Evolutionary conservation across 768 basidiomycete species (phyloP).

Genomic region (Termitomyces sp.): DNA sequence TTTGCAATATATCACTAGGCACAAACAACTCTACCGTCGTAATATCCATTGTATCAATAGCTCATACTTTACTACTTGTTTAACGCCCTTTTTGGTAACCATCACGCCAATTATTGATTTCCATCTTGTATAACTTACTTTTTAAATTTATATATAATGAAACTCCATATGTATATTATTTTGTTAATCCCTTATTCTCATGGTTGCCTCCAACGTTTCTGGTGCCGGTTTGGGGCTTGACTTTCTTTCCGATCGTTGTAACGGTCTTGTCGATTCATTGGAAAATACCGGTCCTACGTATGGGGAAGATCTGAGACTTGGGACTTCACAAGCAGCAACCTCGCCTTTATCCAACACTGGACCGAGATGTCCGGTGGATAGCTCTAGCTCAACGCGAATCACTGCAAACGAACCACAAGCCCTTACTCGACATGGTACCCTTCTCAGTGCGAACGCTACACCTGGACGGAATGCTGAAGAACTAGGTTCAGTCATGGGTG

Average conservation of each 20-base stretch:
- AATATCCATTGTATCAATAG: neutral
- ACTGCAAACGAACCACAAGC: neutral
- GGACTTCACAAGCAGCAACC: neutral
- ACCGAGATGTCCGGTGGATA: neutral
- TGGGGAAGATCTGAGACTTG: too few species aligned
- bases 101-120: too few species aligned
- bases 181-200: neutral
- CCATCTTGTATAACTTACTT: too few species aligned
- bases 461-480: conserved; percentile 51
- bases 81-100: too few species aligned
- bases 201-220: neutral
- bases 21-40: neutral
- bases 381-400: neutral
- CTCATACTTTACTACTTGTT: neutral
- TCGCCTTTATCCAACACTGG: neutral
- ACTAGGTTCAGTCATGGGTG: conserved; percentile 60
- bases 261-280: neutral
- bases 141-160: too few species aligned
- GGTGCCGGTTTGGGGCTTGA: neutral
- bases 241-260: neutral
- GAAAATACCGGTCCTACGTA: neutral
- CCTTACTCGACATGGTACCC: neutral
- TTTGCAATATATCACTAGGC: neutral
- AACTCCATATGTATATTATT: too few species aligned
- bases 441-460: conserved; percentile 14